Evolutionary conservation across 192 early-diverging fungal species (phyloP), one percentile per base, ranked within the genome.

Genomic region (Podila epigama): DNA sequence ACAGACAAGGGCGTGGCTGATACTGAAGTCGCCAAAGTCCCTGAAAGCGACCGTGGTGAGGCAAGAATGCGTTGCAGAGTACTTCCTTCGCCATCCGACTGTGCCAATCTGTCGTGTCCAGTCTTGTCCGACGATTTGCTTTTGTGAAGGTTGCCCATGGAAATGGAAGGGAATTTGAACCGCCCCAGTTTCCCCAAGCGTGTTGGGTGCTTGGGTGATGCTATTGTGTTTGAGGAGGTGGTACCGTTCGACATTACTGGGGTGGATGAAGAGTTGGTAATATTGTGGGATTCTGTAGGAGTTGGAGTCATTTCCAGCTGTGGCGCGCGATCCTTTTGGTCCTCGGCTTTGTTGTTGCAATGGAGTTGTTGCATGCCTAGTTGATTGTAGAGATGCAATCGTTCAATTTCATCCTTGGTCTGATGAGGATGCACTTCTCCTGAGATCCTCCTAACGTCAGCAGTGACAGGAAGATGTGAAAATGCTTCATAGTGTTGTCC

Each of bases 131-230:
- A 8, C 1, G 41, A n/a, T 32, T 67, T 75, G 22, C 52, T 70
- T 28, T 42, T 63, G 31, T 77, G 66, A 32, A 68, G 58, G 13
- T 40, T 60, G n/a, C 55, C 39, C 27, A 77, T 63, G 8, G 60
- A 64, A 16, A 77, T 12, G 22, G 73, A 68, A 2, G 73, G 73
- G 18, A 77, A 68, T 20, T 68, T 68, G 56, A 77, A 68, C n/a
- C 66, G 66, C 0, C 60, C 55, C 37, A 77, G 31, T 2, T 48
- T 53, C 4, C 60, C 61, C 1, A 77, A 20, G 2, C 70, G 66
- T 15, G 58, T 68, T 28, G 41, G 11, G 29, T 18, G 0, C 32
- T 58, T 41, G 3, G 44, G 15, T 4, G 33, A 20, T n/a, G 37
- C 33, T 32, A 53, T 22, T 0, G 34, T 12, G 4, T 18, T 18